These are phyloP conservation scores for Cercophora sp. DNA, from an alignment of 495 filamentous ascomycete species.

Conservation along the genomic window DNA sequence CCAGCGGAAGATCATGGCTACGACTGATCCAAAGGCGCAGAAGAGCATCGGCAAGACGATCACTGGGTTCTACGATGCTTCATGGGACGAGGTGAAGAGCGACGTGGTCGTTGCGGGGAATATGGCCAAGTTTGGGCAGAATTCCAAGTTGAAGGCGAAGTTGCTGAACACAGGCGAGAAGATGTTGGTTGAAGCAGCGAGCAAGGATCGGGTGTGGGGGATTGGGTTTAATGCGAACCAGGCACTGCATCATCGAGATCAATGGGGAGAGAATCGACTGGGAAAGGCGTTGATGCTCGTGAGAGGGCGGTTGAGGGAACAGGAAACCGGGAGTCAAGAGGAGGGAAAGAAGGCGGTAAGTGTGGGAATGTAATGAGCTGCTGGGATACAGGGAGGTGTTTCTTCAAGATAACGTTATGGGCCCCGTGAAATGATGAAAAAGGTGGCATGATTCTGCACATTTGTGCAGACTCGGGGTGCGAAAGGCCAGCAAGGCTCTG, in stretches of 20 bases:
- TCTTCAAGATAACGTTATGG: too few species aligned
- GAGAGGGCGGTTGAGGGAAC: conserved; percentile 21
- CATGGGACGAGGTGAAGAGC: conserved; percentile 29
- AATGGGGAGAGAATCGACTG: conserved; percentile 31
- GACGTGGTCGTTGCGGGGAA: conserved; percentile 28
- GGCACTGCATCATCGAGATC: conserved; percentile 20
- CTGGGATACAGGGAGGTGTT: too few species aligned
- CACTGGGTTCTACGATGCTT: conserved; percentile 20
- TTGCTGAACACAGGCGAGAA: conserved; percentile 28
- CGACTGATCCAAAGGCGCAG: conserved; percentile 24
- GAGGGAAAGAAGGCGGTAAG: too few species aligned
- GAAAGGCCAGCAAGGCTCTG: too few species aligned
- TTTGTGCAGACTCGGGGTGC: too few species aligned
- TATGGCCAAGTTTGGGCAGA: conserved; percentile 32
- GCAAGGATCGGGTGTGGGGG: conserved; percentile 31
- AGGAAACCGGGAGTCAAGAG: too few species aligned
- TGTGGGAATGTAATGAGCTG: too few species aligned
- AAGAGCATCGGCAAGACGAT: conserved; percentile 27
- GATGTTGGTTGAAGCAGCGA: conserved; percentile 28
- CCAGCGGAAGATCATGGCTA: conserved; percentile 20
- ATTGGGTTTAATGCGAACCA: conserved; percentile 33
- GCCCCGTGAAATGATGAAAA: too few species aligned
- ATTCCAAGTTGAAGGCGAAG: conserved; percentile 23
- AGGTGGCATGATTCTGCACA: too few species aligned
- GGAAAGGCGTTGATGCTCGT: conserved; percentile 31